Evolutionary conservation across 2,329 filamentous ascomycete genomes (phyloP), one percentile per base, ranked within the genome.

Genomic region (Aspergillus chevalieri): DNA sequence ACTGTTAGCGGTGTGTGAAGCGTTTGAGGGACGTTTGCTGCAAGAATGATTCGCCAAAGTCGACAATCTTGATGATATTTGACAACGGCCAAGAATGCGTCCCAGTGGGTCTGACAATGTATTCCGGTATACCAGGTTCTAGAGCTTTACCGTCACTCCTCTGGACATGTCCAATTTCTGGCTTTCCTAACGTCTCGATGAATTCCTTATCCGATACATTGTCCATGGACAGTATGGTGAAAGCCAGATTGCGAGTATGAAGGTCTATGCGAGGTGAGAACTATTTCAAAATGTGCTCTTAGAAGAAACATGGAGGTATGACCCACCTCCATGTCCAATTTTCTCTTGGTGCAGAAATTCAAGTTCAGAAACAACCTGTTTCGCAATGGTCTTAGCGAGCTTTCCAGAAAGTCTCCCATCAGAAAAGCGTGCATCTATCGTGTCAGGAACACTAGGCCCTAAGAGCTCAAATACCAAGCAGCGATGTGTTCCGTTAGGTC

Each of bases 401-500:
- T 57, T 53, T 22, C 60, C 65, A 6, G 73, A 71, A 46, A 75
- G 57, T 62, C 73, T 62, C 59, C 60, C 52, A 52, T 60, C 56
- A 54, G 56, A 19, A 50, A 68, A 68, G 15, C 61, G 64, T 8
- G 57, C 52, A 44, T 71, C 64, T 47, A 73, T 64, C 51, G 66
- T 55, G 43, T 66, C 60, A 9, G 69, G 63, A 15, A 74, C 61
- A 56, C 59, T 74, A 8, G 71, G 65, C 2, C 70, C 71, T 26
- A 74, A 47, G 15, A 71, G 56, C 41, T 74, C 67, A 44, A 70
- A 65, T 5, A 77, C 67, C 0, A 77, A 56, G 55, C 74, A 78
- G 14, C 62, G 53, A 52, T 78, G 74, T 2, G 30, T 60, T 9
- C 74, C 73, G 57, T 78, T 78, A 6, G 72, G 73, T 9, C 75